A percentile compares a stretch with the other conserved stretches of the same genome.
Evolutionary conservation across 805 yeast species (phyloP).

Genomic region (Kazachstania psychrophila): DNA sequence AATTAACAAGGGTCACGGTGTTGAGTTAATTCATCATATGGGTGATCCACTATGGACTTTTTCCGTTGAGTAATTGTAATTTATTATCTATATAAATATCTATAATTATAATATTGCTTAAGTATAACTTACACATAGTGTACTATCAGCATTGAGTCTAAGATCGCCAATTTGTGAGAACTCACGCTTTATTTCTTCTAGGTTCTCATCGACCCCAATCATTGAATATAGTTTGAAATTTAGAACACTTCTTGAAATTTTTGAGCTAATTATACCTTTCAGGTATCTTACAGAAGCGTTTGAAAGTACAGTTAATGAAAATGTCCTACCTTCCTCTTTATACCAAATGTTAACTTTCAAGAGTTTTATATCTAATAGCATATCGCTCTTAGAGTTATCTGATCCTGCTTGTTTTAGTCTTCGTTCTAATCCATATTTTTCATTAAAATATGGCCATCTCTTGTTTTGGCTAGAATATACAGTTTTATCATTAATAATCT

Average conservation of each 20-base stretch:
- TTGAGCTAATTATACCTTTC: constrained; percentile 15
- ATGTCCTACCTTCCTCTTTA: constrained; percentile 1
- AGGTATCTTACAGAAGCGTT: constrained; percentile 17
- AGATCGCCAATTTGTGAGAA: constrained; percentile 2
- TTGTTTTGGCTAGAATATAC: constrained; percentile 13
- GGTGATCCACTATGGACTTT: constrained; percentile 86
- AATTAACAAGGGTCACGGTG: constrained; percentile 80
- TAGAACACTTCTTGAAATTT: constrained; percentile 3
- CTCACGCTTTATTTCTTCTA: constrained; percentile 1
- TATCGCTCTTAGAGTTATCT: not conserved
- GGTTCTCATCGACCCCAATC: not conserved
- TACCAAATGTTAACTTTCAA: constrained; percentile 7
- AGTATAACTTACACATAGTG: not conserved
- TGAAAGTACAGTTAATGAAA: constrained; percentile 8
- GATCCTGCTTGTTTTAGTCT: not conserved
- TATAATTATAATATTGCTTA: not conserved
- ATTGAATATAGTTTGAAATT: constrained; percentile 7
- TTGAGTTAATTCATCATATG: constrained; percentile 71
- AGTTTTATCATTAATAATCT: constrained; percentile 30
- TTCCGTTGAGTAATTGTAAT: constrained; percentile 33
- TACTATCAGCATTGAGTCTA: not conserved
- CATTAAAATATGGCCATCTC: constrained; percentile 38
- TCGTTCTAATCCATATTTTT: constrained; percentile 26
- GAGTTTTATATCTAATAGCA: constrained; percentile 4
- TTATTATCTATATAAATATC: not conserved